Conservation (phyloP, 768 basidiomycete species). For the Boletales sp. region DNA sequence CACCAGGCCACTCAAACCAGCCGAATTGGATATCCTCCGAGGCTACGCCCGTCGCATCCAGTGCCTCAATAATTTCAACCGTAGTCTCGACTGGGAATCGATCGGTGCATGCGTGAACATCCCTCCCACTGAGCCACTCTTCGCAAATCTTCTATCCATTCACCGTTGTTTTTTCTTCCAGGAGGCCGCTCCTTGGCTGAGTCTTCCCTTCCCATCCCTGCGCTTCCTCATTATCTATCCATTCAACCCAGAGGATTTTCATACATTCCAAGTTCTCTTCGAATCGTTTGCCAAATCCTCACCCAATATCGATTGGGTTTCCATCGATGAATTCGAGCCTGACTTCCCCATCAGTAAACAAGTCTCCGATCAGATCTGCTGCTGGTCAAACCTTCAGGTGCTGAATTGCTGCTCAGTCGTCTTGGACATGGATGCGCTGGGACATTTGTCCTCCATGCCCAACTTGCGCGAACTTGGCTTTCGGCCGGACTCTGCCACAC, state of each 20-base stretch:
- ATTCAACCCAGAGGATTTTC: too few relatives aligned
- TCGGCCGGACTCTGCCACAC: too few relatives aligned
- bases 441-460: background rate
- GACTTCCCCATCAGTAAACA: too few relatives aligned
- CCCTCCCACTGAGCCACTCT: background rate
- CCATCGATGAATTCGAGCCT: background rate
- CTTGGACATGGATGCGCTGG: background rate
- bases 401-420: background rate
- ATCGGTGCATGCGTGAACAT: background rate
- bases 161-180: too few relatives aligned
- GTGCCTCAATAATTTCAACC: background rate
- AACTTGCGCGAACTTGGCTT: background rate
- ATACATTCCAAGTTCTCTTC: background rate
- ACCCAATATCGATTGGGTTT: background rate
- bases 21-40: constrained; percentile 4
- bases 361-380: background rate
- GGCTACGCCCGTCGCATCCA: constrained; percentile 3
- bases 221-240: background rate
- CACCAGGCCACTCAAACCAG: background rate
- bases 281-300: background rate
- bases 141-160: constrained; percentile 1
- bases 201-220: background rate
- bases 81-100: background rate
- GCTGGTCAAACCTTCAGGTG: constrained; percentile 3
- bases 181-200: background rate